Percentiles rank a stretch among this genome's conserved stretches.
Conservation (phyloP, 306 rosid species). For the Trichosanthes truncata region DNA sequence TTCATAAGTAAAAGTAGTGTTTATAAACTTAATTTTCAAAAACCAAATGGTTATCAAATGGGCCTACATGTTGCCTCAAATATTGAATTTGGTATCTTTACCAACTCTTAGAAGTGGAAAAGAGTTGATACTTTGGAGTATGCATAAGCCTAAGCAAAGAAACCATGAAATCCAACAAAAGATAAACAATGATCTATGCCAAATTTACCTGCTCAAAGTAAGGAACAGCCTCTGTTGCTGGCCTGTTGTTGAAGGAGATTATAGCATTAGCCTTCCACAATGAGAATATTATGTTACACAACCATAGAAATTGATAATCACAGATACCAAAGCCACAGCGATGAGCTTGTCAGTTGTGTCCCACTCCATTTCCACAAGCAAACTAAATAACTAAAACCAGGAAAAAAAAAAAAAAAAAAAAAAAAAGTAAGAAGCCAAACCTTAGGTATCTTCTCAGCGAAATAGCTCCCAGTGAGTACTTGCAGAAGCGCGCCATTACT, state of each 20-base stretch:
- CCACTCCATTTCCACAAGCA: neutral
- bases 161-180: neutral
- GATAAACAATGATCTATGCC: neutral
- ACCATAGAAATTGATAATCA: neutral
- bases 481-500: conserved; percentile 54
- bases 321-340: neutral
- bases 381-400: neutral
- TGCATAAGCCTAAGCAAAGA: neutral
- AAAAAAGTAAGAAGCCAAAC: conserved; percentile 23
- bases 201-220: conserved; percentile 85
- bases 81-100: neutral
- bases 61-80: neutral
- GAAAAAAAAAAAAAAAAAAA: too few species aligned
- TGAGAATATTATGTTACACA: conserved; percentile 24
- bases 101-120: neutral
- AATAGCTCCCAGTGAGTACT: conserved; percentile 40
- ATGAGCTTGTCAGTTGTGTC: neutral
- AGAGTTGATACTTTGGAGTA: neutral
- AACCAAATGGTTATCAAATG: too few species aligned
- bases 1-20: too few species aligned
- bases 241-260: conserved; percentile 84
- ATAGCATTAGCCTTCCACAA: conserved; percentile 80
- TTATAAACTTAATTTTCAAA: too few species aligned
- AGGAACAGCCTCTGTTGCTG: conserved; percentile 96
- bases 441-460: conserved; percentile 32